Conservation (phyloP, 2,329 filamentous ascomycete species). For the Byssothecium circinans region DNA sequence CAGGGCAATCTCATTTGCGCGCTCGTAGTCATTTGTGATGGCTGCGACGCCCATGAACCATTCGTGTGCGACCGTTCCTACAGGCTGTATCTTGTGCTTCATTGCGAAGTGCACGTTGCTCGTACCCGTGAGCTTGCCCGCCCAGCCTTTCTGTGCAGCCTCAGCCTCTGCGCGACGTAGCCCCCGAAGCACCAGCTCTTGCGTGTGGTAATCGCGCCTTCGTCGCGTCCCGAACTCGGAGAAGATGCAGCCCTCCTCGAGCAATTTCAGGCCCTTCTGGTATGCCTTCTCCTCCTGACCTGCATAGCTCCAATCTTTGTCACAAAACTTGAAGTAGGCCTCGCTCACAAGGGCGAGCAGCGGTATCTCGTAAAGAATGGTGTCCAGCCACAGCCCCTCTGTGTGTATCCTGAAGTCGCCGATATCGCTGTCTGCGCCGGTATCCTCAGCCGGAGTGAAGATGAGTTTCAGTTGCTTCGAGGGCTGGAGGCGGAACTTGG, state of each 20-base stretch:
- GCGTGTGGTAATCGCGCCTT: conserved; percentile 90
- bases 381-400: conserved; percentile 86
- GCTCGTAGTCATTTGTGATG: conserved; percentile 80
- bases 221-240: conserved; percentile 93
- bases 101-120: conserved; percentile 98
- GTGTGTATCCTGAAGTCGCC: conserved; percentile 79
- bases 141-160: conserved; percentile 63
- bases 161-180: conserved; percentile 78
- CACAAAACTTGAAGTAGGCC: conserved; percentile 96
- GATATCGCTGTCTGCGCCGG: conserved; percentile 63
- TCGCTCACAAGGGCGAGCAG: conserved; percentile 89
- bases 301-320: conserved; percentile 87
- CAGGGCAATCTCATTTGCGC: conserved; percentile 81
- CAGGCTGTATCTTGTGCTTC: conserved; percentile 80
- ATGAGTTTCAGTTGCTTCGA: conserved; percentile 74
- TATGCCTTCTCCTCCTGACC: conserved; percentile 85
- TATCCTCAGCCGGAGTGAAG: conserved; percentile 61
- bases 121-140: conserved; percentile 79
- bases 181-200: conserved; percentile 86
- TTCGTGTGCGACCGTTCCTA: conserved; percentile 93
- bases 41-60: conserved; percentile 99
- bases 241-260: conserved; percentile 82
- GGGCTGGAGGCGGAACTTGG: conserved; percentile 78
- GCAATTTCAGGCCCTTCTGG: conserved; percentile 73
- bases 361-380: conserved; percentile 97